Evolutionary conservation across 306 rosid genomes (phyloP), one percentile per base, ranked within the genome.

Genomic region (Erythrophleum fordii): DNA sequence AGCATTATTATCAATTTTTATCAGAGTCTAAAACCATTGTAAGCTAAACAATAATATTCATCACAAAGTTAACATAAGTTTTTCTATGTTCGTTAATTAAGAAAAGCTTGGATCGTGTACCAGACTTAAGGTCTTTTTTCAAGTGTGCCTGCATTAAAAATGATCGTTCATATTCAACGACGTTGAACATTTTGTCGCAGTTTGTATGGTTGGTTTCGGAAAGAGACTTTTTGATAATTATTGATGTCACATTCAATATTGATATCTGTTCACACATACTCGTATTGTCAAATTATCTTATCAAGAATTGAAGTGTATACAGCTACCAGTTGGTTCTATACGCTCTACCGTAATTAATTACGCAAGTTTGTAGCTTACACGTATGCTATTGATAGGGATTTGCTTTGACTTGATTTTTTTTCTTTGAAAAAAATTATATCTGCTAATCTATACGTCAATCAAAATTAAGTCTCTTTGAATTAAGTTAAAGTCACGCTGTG

Each of bases 181-280:
- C 13, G 68, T 61, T 14, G 68, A 61, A 61, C 42, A 29, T 61
- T 29, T 11, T 28, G 39, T 60, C 39, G 20, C 28, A 14, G 20
- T 56, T 23, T 29, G 11, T 56, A 23, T 56, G 67, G 39, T 60
- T 55, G 29, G 61, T 29, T 61, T 23, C 65, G 49, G 18, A 10
- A 16, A 35, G 73, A 70, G 64, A 73, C 35, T 35, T 18, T 64
- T 53, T 2, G 17, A 22, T 42, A 1, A 65, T n/a, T n/a, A n/a
- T n/a, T 65, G 75, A 28, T 42, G 78, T 73, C 42, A 53, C 56
- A 51, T 81, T 65, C 14, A 73, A 73, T 72, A 60, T n/a, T 41
- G 23, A 73, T 18, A 31, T 39, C 42, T 62, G 64, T 18, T 49
- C 25, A 39, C 17, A 17, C 17, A 12, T 1, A 9, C 6, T 65